Evolutionary conservation across 2,329 filamentous ascomycete genomes (phyloP).

Genomic region (Pseudogymnoascus sp.): DNA sequence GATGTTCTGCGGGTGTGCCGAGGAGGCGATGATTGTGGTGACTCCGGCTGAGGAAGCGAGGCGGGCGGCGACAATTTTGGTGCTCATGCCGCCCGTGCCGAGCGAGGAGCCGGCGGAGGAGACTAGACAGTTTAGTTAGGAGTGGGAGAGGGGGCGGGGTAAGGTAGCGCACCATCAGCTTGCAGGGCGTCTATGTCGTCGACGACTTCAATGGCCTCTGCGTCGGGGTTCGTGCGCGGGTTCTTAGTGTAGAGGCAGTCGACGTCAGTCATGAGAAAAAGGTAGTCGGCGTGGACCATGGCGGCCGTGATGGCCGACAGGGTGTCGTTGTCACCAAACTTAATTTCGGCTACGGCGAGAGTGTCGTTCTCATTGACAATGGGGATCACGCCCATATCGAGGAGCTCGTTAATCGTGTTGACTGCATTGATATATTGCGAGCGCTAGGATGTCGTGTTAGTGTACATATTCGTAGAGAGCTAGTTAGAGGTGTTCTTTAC

Average conservation of each 20-base stretch:
- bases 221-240: slow-evolving; percentile 75
- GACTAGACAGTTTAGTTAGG: slow-evolving; percentile 39
- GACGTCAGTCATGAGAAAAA: slow-evolving; percentile 98
- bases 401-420: slow-evolving; percentile 82
- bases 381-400: slow-evolving; percentile 92
- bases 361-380: slow-evolving; percentile 99
- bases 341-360: slow-evolving; percentile 92
- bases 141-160: slow-evolving; percentile 13
- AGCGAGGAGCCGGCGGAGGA: slow-evolving; percentile 81
- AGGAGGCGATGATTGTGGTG: slow-evolving; percentile 89
- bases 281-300: slow-evolving; percentile 93
- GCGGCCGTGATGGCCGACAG: slow-evolving; percentile 92
- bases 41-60: slow-evolving; percentile 91
- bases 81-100: slow-evolving; percentile 94
- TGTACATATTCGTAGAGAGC: not conserved
- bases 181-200: slow-evolving; percentile 76
- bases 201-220: slow-evolving; percentile 83
- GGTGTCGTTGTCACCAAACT: slow-evolving; percentile 98
- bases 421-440: slow-evolving; percentile 95
- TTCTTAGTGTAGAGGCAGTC: slow-evolving; percentile 98
- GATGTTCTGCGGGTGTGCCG: slow-evolving; percentile 89
- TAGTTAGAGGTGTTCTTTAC: slow-evolving; percentile 39
- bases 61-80: slow-evolving; percentile 89
- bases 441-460: slow-evolving; percentile 41
- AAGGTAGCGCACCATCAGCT: slow-evolving; percentile 56